Base-by-base conservation (phyloP, 1,284 basidiomycete species). In the Pseudozyma tsukubaensis region DNA sequence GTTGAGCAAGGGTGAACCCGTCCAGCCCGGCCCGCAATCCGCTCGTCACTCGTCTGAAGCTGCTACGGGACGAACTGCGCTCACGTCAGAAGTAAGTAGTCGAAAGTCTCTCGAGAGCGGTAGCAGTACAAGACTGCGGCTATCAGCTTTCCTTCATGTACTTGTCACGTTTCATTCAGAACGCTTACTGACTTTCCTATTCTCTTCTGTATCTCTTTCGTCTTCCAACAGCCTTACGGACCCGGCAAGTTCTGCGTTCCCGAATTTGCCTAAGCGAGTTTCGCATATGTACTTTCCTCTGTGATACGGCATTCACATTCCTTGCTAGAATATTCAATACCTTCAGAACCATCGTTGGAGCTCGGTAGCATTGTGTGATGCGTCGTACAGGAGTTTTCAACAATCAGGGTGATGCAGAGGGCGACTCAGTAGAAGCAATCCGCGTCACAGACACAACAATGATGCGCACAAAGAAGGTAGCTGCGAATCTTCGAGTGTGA, bases 1-100 rank as follows among this genome's bases (percentile, higher is more conserved):
- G 2, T 91, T 99, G 82, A 88, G 90, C 36, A 91, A 90, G 80
- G 95, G 95, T 57, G 89, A 92, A 85, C 92, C 91, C 85, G 93
- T 93, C 63, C 94, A 93, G 86, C 89, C 93, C 16, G 96, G 97
- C 32, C 96, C 97, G 61, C 96, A 98, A 85, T 91, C 90, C 70
- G 90, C 90, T 44, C 89, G 95, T 75, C 88, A 89, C 68, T 94
- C 93, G 13, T 92, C 92, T 72, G 94, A 97, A 87, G 48, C 76
- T 8, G 95, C 96, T 86, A 91, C 92, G 48, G 77, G 76, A 16
- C 87, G 97, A 60, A 97, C 96, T 29, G 88, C 93, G 50, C 88
- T 98, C 64, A 90, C 90, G 40, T 88, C 88, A 60, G 92, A 94
- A 88, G 94, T 94, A 76, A 51, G 88, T 86, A 43, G 53, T 18